Conservation (phyloP, 768 basidiomycete species). For the Mycena maculata region DNA sequence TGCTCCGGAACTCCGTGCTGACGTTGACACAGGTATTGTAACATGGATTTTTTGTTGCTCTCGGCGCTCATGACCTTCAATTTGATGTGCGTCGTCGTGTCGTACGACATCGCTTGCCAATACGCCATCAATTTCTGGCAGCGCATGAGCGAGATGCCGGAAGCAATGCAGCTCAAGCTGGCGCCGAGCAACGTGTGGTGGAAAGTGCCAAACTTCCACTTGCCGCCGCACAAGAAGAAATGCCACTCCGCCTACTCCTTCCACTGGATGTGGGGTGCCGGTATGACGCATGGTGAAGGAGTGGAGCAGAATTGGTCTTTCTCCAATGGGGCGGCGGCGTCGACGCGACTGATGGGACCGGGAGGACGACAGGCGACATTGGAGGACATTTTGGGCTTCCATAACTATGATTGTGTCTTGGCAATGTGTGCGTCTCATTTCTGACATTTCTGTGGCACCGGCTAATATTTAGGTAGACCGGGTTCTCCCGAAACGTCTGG, state of each 20-base stretch:
- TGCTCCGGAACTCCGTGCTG: no score
- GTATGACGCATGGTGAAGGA: no score
- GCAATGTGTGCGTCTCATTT: background rate
- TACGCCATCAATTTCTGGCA: background rate
- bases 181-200: background rate
- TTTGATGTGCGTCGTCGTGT: background rate
- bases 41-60: background rate
- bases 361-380: background rate
- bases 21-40: background rate
- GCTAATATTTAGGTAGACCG: no score
- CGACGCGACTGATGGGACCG: background rate
- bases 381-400: conserved; percentile 4
- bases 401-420: background rate
- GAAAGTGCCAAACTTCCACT: conserved; percentile 1
- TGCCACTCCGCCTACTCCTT: background rate
- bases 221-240: background rate
- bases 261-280: no score
- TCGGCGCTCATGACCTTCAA: background rate
- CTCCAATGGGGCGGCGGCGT: background rate
- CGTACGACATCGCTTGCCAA: background rate
- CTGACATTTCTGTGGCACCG: no score
- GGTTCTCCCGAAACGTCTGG: no score
- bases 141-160: background rate
- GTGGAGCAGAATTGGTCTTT: background rate
- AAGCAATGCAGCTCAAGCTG: background rate